Evolutionary conservation across 257 asterid genomes (phyloP), one percentile per base, ranked within the genome.

Genomic region (Penstemon eatonii): DNA sequence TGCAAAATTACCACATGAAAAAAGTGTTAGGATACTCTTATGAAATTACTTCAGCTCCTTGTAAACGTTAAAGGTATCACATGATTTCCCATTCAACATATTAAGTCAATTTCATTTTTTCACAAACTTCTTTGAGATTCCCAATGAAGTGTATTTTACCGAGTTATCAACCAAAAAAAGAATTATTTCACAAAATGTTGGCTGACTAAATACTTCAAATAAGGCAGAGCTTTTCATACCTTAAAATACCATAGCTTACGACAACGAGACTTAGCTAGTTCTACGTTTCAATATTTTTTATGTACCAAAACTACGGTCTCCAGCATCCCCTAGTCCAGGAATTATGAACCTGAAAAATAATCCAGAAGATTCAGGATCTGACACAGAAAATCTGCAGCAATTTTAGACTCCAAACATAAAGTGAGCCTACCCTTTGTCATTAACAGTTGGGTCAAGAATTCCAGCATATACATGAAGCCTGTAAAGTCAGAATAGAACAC

Each of bases 281-380:
- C 47, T 38, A 52, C 39, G 55, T 8, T 73, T 69, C 65, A 65
- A 63, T 7, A 4, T 1, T 33, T 13, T 79, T 84, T 77, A 92
- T 74, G 98, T 88, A 80, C 89, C 98, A 71, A 82, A 92, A 86
- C 97, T 83, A 67, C 97, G 96, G 70, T 92, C 93, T 57, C 98
- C 98, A 42, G 97, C 96, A 80, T 92, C 98, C 50, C 98, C 98
- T 3, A 92, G 81, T 47, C 98, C 98, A 47, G 98, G 98, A 62
- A 92, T 66, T 67, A 92, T 92, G 77, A 83, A 90, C 87, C 98
- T 92, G 88, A 79, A 76, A 78, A 69, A 55, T 43, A 44, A 65
- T 70, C 59, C 56, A 75, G 11, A 62, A 51, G 51, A 70, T 64
- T 44, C 66, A 36, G 44, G 56, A 60, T 38, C 51, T 25, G 54